Conservation (phyloP, 139 green algal genomes). For the Chlorella ohadii region DNA sequence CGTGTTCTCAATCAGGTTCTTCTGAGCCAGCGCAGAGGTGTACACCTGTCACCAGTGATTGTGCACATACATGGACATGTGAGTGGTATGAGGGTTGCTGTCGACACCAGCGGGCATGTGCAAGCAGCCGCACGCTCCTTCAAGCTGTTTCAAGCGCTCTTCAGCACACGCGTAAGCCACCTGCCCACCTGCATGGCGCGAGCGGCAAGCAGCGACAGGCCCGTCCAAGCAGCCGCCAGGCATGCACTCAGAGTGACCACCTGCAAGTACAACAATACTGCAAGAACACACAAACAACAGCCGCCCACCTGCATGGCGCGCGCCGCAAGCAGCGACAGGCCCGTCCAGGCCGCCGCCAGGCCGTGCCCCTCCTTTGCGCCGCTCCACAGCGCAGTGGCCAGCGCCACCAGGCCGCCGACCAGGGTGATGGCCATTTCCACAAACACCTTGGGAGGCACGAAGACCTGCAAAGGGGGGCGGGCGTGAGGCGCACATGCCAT, state of each 20-base stretch:
- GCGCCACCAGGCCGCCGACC: slow-evolving; percentile 48
- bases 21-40: slow-evolving; percentile 6
- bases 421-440: slow-evolving; percentile 61
- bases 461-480: background rate
- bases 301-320: slow-evolving; percentile 6
- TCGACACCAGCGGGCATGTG: too few species aligned
- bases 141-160: too few species aligned
- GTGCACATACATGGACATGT: too few species aligned
- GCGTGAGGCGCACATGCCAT: background rate
- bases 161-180: too few species aligned
- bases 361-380: background rate
- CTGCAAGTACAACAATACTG: too few species aligned
- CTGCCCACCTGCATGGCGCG: background rate
- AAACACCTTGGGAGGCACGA: slow-evolving; percentile 50
- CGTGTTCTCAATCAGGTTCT: slow-evolving; percentile 32
- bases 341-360: background rate
- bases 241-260: too few species aligned
- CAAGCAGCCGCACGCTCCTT: too few species aligned
- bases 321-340: slow-evolving; percentile 37
- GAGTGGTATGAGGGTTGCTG: too few species aligned
- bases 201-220: slow-evolving; percentile 35
- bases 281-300: background rate
- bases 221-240: background rate
- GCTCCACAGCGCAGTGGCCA: background rate
- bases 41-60: slow-evolving; percentile 40